These are phyloP conservation scores for Stemphylium beticola DNA, from an alignment of 2,329 filamentous ascomycete species.

Conservation along the genomic window DNA sequence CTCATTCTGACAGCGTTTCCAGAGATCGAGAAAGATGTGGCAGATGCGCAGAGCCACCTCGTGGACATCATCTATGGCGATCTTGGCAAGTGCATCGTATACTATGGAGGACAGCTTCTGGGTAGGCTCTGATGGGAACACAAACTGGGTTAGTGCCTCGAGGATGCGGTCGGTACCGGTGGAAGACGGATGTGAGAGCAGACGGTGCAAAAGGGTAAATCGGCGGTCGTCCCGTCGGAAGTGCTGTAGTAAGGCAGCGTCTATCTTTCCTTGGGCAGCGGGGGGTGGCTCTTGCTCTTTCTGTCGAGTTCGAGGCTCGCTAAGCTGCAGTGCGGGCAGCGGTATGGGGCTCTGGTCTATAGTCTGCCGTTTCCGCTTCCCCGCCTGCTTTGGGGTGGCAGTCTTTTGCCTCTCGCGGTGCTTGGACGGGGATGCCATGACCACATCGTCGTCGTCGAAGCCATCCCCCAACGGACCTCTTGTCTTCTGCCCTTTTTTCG, in stretches of 20 bases:
- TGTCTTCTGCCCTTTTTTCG: constrained; percentile 64
- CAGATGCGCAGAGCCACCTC: constrained; percentile 69
- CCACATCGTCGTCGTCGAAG: constrained; percentile 72
- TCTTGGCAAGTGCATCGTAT: constrained; percentile 68
- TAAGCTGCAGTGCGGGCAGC: constrained; percentile 58
- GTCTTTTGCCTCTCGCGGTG: constrained; percentile 55
- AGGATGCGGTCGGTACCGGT: constrained; percentile 67
- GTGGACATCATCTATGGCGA: constrained; percentile 57
- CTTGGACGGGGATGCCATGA: constrained; percentile 62
- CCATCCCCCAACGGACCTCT: constrained; percentile 70
- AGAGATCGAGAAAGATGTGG: constrained; percentile 68
- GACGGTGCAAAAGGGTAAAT: constrained; percentile 61
- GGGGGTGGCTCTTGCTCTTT: constrained; percentile 34
- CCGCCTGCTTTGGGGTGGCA: constrained; percentile 65
- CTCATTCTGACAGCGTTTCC: constrained; percentile 71
- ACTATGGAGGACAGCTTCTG: constrained; percentile 69
- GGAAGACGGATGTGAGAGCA: constrained; percentile 67
- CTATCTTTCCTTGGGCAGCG: constrained; percentile 12
- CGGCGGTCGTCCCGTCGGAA: constrained; percentile 49
- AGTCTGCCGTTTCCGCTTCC: constrained; percentile 71
- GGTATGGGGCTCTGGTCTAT: constrained; percentile 69
- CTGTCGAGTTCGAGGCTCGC: constrained; percentile 48
- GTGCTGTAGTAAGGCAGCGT: constrained; percentile 45
- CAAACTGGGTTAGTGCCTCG: constrained; percentile 69
- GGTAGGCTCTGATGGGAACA: constrained; percentile 64